Conservation (phyloP, 2,329 filamentous ascomycete genomes). For the Volutella citrinella region DNA sequence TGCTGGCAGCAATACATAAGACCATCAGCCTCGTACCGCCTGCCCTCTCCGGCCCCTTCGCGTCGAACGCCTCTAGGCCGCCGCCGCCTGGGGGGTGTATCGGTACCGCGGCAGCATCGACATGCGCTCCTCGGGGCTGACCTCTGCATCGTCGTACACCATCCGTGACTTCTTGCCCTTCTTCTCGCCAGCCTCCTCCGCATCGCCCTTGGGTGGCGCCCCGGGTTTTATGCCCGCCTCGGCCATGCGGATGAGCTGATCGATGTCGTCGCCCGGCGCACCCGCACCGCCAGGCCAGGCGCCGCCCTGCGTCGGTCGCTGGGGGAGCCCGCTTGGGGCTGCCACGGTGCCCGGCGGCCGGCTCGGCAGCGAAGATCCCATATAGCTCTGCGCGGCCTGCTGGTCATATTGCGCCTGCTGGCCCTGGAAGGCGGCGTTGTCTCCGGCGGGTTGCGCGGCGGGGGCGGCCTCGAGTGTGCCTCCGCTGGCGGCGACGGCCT, state of each 20-base stretch:
- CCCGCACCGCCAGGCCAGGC: constrained; percentile 23
- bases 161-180: constrained; percentile 66
- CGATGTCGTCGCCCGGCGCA: constrained; percentile 56
- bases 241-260: constrained; percentile 62
- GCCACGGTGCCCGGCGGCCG: constrained; percentile 40
- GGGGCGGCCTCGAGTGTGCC: constrained; percentile 31
- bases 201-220: constrained; percentile 34
- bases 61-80: too few species aligned
- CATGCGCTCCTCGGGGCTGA: constrained; percentile 89
- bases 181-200: constrained; percentile 53
- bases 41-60: too few species aligned
- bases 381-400: constrained; percentile 28
- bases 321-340: constrained; percentile 41
- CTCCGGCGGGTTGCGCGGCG: constrained; percentile 43
- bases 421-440: constrained; percentile 44
- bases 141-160: constrained; percentile 76
- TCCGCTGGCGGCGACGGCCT: constrained; percentile 52
- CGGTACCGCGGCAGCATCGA: constrained; percentile 73
- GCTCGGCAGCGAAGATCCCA: constrained; percentile 42
- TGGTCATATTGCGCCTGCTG: constrained; percentile 19
- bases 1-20: too few species aligned
- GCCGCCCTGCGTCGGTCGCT: constrained; percentile 39
- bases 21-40: too few species aligned
- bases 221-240: constrained; percentile 55
- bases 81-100: constrained; percentile 37